Evolutionary conservation across 2,329 filamentous ascomycete species (phyloP).

Genomic region (Chlorencoelia australis): DNA sequence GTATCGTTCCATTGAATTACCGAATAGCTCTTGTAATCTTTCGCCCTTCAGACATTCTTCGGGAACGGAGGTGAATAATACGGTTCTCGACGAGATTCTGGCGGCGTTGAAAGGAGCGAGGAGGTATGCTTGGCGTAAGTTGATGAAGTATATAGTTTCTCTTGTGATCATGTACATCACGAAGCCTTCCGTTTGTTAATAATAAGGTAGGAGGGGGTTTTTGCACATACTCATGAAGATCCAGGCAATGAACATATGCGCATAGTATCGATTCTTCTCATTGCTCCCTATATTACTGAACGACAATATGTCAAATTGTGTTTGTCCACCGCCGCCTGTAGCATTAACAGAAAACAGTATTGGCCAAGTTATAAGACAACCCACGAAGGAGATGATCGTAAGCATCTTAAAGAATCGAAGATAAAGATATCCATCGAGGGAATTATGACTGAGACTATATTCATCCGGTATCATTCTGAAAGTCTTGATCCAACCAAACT

Average conservation of each 20-base stretch:
- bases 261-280: constrained; percentile 58
- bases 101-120: constrained; percentile 74
- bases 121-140: constrained; percentile 82
- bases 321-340: constrained; percentile 58
- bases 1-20: constrained; percentile 65
- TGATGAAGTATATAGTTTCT: constrained; percentile 85
- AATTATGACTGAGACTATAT: constrained; percentile 79
- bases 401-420: constrained; percentile 77
- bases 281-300: constrained; percentile 61
- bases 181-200: too few relatives aligned
- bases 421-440: constrained; percentile 83
- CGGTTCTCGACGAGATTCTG: constrained; percentile 78
- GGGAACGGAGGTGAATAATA: constrained; percentile 81
- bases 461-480: constrained; percentile 62
- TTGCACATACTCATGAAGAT: constrained; percentile 55
- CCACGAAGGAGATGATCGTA: constrained; percentile 69
- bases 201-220: too few relatives aligned
- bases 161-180: constrained; percentile 81
- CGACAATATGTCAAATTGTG: constrained; percentile 67
- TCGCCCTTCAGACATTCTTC: constrained; percentile 65
- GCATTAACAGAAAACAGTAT: constrained; percentile 71
- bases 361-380: constrained; percentile 75
- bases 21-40: constrained; percentile 71
- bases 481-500: constrained; percentile 54
- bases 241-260: constrained; percentile 72